Conservation (phyloP, 2,329 filamentous ascomycete species). For the Trematosphaeria pertusa region DNA sequence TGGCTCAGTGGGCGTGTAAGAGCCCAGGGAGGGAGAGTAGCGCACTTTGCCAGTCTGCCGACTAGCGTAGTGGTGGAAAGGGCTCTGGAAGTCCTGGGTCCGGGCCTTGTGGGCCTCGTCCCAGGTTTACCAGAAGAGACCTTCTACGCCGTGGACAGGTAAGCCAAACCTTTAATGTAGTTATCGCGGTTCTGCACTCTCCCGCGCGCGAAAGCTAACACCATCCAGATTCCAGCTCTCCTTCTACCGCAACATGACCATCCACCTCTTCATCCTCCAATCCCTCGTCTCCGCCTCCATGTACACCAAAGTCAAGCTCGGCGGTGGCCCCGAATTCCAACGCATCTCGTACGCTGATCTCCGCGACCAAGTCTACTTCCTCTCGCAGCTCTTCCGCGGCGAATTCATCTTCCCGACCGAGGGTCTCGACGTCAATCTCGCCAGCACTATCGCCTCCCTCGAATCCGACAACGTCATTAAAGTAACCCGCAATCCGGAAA, state of each 20-base stretch:
- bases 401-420: constrained; percentile 97
- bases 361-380: constrained; percentile 80
- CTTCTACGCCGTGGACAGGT: constrained; percentile 88
- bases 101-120: constrained; percentile 82
- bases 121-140: constrained; percentile 86
- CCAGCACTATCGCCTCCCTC: constrained; percentile 77
- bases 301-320: constrained; percentile 89
- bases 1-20: constrained; percentile 86
- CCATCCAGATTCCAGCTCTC: constrained; percentile 82
- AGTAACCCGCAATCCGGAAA: constrained; percentile 62
- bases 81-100: constrained; percentile 88
- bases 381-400: constrained; percentile 88
- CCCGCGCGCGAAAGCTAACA: too few species aligned
- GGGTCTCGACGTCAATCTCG: constrained; percentile 79
- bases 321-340: constrained; percentile 83
- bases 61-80: constrained; percentile 85
- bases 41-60: constrained; percentile 84
- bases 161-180: too few species aligned
- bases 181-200: too few species aligned
- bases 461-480: constrained; percentile 80
- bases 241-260: constrained; percentile 99
- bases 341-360: constrained; percentile 78
- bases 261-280: constrained; percentile 95
- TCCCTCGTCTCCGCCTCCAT: constrained; percentile 87
- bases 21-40: constrained; percentile 88